Percentiles rank a stretch among this genome's conserved stretches.
These are phyloP conservation scores for Euphorbia celastroides DNA, from an alignment of 441 rosid genomes.

Conservation along the genomic window DNA sequence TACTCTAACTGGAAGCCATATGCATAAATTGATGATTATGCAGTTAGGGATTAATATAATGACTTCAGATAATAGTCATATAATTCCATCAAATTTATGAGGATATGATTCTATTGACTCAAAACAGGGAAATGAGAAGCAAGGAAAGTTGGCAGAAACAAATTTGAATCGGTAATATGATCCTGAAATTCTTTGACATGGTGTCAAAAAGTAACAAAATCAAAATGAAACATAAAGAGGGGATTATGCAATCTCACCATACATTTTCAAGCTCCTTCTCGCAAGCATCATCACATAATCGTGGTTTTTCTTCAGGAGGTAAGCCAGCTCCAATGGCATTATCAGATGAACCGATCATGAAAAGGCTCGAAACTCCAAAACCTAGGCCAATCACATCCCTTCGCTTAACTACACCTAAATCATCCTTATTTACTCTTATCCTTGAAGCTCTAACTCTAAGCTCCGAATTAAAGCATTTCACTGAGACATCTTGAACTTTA, in stretches of 20 bases:
- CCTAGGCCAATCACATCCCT: conserved; percentile 53
- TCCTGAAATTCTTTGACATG: not conserved
- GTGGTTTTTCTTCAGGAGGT: conserved; percentile 80
- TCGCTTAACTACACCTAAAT: conserved; percentile 29
- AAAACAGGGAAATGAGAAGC: not conserved
- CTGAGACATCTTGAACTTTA: conserved; percentile 22
- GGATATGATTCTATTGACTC: not conserved
- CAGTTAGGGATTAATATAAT: not conserved
- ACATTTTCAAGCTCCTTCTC: conserved; percentile 98
- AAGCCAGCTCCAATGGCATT: conserved; percentile 58
- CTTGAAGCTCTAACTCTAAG: conserved; percentile 27
- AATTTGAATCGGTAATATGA: not conserved
- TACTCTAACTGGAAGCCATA: not conserved
- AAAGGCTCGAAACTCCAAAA: conserved; percentile 44
- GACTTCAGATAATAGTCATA: too few relatives aligned
- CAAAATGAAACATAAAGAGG: conserved; percentile 6
- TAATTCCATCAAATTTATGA: too few relatives aligned
- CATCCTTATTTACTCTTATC: conserved; percentile 18
- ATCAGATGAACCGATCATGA: conserved; percentile 19
- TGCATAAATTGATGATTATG: not conserved
- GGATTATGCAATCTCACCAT: conserved; percentile 69
- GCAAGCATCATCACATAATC: conserved; percentile 61
- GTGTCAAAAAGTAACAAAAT: not conserved
- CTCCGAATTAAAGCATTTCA: conserved; percentile 26
- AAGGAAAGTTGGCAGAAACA: not conserved